phyloP scores from a whole-genome alignment of 2,329 filamentous ascomycete species.

The Teratosphaeria gauchensis region DNA sequence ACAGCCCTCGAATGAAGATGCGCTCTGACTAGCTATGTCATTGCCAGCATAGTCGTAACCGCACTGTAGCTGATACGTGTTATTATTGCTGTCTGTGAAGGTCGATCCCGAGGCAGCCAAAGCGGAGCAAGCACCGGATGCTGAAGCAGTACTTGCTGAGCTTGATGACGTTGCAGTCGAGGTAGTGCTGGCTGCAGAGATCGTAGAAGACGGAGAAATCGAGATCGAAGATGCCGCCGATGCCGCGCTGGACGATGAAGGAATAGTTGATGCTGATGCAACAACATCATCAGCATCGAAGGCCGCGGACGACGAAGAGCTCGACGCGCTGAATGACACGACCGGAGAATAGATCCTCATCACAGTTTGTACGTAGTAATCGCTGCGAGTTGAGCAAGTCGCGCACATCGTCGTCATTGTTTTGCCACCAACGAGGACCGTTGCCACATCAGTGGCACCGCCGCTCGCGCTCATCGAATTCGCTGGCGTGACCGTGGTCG shows the following conservation, averaged over 20 bases:
- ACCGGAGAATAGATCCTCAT: not conserved
- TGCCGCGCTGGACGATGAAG: not conserved
- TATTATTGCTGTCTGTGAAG: conserved; percentile 4
- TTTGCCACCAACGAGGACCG: not conserved
- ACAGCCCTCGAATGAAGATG: conserved; percentile 1
- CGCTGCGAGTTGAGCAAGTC: not conserved
- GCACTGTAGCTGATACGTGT: conserved; percentile 6
- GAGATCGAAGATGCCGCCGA: not conserved
- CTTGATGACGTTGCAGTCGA: not conserved
- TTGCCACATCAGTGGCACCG: not conserved
- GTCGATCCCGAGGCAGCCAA: conserved; percentile 1
- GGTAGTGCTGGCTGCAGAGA: not conserved
- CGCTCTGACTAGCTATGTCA: not conserved
- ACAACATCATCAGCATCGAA: not conserved
- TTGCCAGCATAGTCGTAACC: conserved; percentile 4
- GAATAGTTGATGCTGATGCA: too few species aligned
- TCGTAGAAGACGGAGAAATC: not conserved
- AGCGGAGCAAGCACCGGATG: not conserved
- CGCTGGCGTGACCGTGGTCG: not conserved
- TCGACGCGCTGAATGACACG: not conserved
- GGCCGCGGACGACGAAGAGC: not conserved
- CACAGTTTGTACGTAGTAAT: not conserved
- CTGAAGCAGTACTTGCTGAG: not conserved
- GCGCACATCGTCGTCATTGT: not conserved
- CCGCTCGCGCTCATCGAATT: not conserved